Base-by-base conservation (phyloP, 257 asterid species). In the Solanum dulcamara region DNA sequence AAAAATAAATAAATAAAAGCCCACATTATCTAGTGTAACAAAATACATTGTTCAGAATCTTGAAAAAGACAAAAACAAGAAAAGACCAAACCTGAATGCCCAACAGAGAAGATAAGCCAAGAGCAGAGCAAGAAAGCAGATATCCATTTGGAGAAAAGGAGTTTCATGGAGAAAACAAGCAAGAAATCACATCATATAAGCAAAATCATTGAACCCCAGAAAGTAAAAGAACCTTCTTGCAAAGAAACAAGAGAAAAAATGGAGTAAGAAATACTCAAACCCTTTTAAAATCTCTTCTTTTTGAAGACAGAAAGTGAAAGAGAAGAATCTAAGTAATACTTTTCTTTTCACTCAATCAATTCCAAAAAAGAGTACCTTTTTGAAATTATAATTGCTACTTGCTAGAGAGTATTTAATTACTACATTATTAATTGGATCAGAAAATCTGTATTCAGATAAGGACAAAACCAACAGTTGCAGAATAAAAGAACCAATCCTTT, bases 41-140 rank as follows among this genome's bases (percentile, higher is more conserved):
- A 46, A 48, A 77, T 5, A 17, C 33, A 84, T 50, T 85, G 22
- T 24, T 22, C 0, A 64, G 62, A 75, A 81, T 40, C 38, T 68
- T 53, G 80, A 77, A 53, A 50, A 9, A 13, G 5, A 17, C 8
- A 42, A 74, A 20, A 51, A 5, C 83, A 51, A 74, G 87, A 81
- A 68, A 86, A 81, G 81, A 80, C 81, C 84, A n/a, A 84, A 94
- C 94, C 98, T 89, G 96, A 90, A 86, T 37, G 81, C 44, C 90
- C 97, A 91, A 86, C 85, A 84, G 93, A 66, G 89, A 90, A 81
- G 53, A 85, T 85, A 82, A 89, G 89, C 75, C 86, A 90, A 85
- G 88, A 89, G 70, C 88, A 86, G 46, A 93, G 90, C 28, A 91
- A 87, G 89, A 91, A 90, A 82, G 90, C 68, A 57, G 86, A 80